phyloP scores from a whole-genome alignment of 331 rosid species.

The Acacia pycnantha region DNA sequence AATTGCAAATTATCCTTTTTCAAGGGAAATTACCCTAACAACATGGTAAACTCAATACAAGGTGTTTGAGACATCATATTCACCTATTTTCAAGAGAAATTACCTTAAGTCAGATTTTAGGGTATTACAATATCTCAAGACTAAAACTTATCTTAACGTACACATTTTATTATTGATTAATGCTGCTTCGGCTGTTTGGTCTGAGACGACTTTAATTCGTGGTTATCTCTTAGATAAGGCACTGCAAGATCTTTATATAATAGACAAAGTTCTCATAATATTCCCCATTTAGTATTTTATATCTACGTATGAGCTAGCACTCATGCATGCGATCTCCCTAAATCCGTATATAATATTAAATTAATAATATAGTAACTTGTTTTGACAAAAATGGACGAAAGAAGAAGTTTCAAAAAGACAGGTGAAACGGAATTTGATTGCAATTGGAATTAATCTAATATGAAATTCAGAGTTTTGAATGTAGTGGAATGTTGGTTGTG shows the following conservation, averaged over 20 bases:
- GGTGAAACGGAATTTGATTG: slow-evolving; percentile 9
- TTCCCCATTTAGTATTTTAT: neutral
- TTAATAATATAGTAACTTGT: neutral
- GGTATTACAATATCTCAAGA: too few species aligned
- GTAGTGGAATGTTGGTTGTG: neutral
- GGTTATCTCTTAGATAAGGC: slow-evolving; percentile 5
- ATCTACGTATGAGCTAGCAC: neutral
- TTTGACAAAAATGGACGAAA: neutral
- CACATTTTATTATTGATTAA: neutral
- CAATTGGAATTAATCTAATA: neutral
- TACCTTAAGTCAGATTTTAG: too few species aligned
- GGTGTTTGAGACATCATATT: too few species aligned
- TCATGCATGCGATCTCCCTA: neutral
- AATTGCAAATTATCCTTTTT: too few species aligned
- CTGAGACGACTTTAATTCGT: neutral
- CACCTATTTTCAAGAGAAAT: too few species aligned
- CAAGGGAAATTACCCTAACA: too few species aligned
- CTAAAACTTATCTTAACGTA: neutral
- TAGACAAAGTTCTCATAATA: neutral
- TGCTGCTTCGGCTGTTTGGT: neutral
- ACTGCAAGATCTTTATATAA: neutral
- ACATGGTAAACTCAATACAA: too few species aligned
- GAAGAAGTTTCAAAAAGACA: neutral
- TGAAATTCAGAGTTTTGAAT: neutral
- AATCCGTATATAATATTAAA: neutral